Evolutionary conservation across 495 filamentous ascomycete species (phyloP), one percentile per base, ranked within the genome.

Genomic region (Thermochaetoides thermophila): DNA sequence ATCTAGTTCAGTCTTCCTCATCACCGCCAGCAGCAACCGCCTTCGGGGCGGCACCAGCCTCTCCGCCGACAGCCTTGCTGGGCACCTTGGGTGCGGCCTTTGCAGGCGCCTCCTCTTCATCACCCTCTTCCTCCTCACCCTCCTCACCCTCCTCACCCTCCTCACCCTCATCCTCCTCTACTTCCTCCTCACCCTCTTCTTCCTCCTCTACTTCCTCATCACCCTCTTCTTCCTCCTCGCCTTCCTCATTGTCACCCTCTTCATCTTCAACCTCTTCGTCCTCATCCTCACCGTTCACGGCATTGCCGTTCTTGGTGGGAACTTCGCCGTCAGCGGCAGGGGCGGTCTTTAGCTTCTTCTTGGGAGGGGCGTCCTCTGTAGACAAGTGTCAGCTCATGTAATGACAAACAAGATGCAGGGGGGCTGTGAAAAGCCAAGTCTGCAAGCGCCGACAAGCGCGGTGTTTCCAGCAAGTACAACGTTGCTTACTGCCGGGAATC

Each of bases 291-390:
- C 35, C 44, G 17, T 43, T 38, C 6, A 42, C 37, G 4, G 29
- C 40, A 26, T 33, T 32, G 44, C 49, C 44, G 31, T 56, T 56
- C 45, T 51, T 56, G 32, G 46, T 38, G 8, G 51, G 53, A 20
- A 38, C 44, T 18, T 42, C 38, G 15, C 46, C 55, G 29, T 29
- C 27, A 8, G 51, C 39, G 33, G 42, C 44, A 16, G 48, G 33
- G 23, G 39, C 40, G 11, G 53, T 63, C 55, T 65, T 65, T 44
- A 51, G 39, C 45, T 64, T 65, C 44, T 65, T 65, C 47, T 59
- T 64, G 22, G 61, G 61, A 31, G 60, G 61, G 35, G 60, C 61
- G 44, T 58, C 38, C 15, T 49, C 46, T 53, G 32, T 30, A 11
- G 22, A 7, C 8, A 17, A 23, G 29, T 37, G 34, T 34, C 13